Percentiles rank a stretch among this genome's conserved stretches.
Evolutionary conservation across 2,329 filamentous ascomycete genomes (phyloP).

Genomic region (Huntiella abstrusa): DNA sequence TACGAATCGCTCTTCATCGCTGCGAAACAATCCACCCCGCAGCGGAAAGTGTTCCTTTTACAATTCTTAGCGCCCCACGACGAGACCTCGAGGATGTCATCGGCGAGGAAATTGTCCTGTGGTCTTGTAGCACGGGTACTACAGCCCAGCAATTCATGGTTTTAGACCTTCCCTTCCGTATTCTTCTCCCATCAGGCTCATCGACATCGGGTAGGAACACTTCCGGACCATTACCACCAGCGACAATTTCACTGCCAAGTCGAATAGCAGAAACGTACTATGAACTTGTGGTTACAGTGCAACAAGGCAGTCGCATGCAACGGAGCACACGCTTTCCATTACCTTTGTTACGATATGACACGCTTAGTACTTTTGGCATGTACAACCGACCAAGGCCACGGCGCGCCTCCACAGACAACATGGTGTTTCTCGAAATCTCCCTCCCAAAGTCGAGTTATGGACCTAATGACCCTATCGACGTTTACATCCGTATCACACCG

Average conservation of each 20-base stretch:
- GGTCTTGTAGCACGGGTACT: constrained; percentile 64
- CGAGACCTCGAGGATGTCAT: constrained; percentile 86
- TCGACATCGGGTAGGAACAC: constrained; percentile 59
- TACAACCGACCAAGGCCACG: constrained; percentile 91
- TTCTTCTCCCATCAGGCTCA: constrained; percentile 90
- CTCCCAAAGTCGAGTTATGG: constrained; percentile 93
- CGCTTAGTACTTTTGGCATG: constrained; percentile 95
- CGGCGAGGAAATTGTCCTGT: constrained; percentile 86
- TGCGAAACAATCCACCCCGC: constrained; percentile 93
- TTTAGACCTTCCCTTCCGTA: constrained; percentile 93
- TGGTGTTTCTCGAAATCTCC: constrained; percentile 81
- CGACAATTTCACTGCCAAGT: constrained; percentile 74
- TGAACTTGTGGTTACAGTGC: constrained; percentile 87
- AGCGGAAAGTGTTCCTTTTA: constrained; percentile 84
- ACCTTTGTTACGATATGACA: constrained; percentile 84
- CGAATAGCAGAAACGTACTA: constrained; percentile 95
- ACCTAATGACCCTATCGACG: constrained; percentile 81
- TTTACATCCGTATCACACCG: constrained; percentile 85
- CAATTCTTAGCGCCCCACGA: constrained; percentile 72
- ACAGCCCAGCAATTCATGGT: constrained; percentile 77
- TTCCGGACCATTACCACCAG: constrained; percentile 75
- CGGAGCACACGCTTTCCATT: constrained; percentile 85
- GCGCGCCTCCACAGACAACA: constrained; percentile 68
- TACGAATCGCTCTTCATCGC: constrained; percentile 83
- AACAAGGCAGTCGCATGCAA: constrained; percentile 72